phyloP scores from a whole-genome alignment of 2,329 filamentous ascomycete species.

The Fusarium sp. region DNA sequence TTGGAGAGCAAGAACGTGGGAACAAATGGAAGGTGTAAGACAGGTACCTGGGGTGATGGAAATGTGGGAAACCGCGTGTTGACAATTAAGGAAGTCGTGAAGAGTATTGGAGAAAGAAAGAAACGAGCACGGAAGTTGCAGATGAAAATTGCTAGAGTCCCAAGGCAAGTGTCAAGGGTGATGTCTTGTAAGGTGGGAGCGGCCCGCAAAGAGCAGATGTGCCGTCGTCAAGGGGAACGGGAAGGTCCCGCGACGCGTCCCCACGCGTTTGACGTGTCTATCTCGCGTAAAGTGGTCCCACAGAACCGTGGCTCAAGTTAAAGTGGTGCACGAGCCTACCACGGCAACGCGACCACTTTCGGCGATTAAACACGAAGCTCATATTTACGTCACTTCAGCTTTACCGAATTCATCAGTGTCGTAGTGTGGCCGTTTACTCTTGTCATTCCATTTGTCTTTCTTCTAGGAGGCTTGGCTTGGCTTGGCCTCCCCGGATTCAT shows the following conservation, averaged over 20 bases:
- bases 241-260: slow-evolving; percentile 17
- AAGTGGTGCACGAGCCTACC: slow-evolving; percentile 15
- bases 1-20: slow-evolving; percentile 6
- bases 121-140: slow-evolving; percentile 13
- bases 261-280: slow-evolving; percentile 7
- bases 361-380: background rate
- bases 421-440: slow-evolving; percentile 1
- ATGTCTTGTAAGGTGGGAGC: slow-evolving; percentile 33
- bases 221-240: slow-evolving; percentile 43
- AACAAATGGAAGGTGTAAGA: slow-evolving; percentile 11
- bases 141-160: slow-evolving; percentile 4
- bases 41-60: slow-evolving; percentile 3
- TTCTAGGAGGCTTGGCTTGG: slow-evolving; percentile 11
- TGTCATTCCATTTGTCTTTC: slow-evolving; percentile 2
- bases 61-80: background rate
- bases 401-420: slow-evolving; percentile 9
- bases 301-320: slow-evolving; percentile 1
- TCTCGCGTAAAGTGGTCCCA: slow-evolving; percentile 27
- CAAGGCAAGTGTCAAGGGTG: slow-evolving; percentile 19
- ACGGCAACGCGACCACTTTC: slow-evolving; percentile 12
- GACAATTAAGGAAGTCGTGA: slow-evolving; percentile 18
- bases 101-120: slow-evolving; percentile 7
- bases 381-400: slow-evolving; percentile 24
- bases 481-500: slow-evolving; percentile 12
- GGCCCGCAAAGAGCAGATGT: slow-evolving; percentile 27